Evolutionary conservation across 179 eudicot species (phyloP), one percentile per base, ranked within the genome.

Genomic region (Carnegiea gigantea): DNA sequence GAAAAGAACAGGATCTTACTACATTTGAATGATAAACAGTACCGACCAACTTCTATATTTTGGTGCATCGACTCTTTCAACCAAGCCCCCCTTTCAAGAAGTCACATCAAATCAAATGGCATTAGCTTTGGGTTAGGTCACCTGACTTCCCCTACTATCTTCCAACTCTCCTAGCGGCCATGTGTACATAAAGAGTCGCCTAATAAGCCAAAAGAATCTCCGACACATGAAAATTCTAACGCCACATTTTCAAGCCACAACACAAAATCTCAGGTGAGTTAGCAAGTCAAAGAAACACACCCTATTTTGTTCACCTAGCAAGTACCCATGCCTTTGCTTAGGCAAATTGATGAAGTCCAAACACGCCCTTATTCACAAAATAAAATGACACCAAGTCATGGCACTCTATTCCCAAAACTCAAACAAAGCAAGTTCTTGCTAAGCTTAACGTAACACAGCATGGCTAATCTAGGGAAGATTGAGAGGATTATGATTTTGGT

Each of bases 251-350:
- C 14, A 76, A 76, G 53, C 80, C 71, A 77, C 73, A 67, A 65
- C 53, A 38, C 76, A 43, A 43, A 73, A 12, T 20, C 49, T 65
- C 72, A 67, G 72, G 72, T 26, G 72, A 67, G 49, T 51, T 21
- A 28, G 5, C 76, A 62, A 78, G 73, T 64, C 76, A 43, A 75
- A 49, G 6, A 43, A 73, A 81, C 83, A 24, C 36, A 20, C 14
- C 18, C 26, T 26, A 9, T 30, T 70, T 82, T 17, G 82, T 85
- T 85, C 70, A 85, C 82, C 82, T 79, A 85, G 77, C 77, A 65
- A 70, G 36, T 20, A 54, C 78, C 84, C 79, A 48, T 62, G 28
- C 14, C 28, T 6, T 23, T 51, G 49, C 70, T 60, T 81, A n/a
- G 12, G 1, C 36, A 14, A 23, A 36, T 70, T 21, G n/a, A 53